A percentile compares a stretch with the other conserved stretches of the same genome.
Evolutionary conservation across 306 rosid genomes (phyloP).

Genomic region (Medicago ruthenica): DNA sequence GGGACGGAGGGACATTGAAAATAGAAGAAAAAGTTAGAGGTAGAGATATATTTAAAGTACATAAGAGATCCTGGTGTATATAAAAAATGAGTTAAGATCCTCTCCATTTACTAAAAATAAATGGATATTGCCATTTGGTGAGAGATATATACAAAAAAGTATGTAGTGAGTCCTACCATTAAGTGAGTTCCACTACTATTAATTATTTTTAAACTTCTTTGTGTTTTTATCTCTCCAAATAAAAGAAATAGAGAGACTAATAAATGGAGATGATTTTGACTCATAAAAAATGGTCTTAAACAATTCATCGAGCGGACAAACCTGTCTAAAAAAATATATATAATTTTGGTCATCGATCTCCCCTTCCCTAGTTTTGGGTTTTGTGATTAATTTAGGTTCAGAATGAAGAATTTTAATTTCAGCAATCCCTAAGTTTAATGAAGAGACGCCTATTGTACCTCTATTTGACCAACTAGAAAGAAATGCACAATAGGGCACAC

Average conservation of each 20-base stretch:
- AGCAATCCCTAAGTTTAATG: constrained; percentile 41
- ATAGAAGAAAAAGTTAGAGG: constrained; percentile 19
- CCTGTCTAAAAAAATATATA: constrained; percentile 42
- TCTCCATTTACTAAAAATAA: no score
- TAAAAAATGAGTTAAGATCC: no score
- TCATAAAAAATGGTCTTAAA: constrained; percentile 25
- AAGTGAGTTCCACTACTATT: no score
- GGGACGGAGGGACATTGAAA: no score
- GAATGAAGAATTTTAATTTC: constrained; percentile 18
- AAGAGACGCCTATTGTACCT: constrained; percentile 53
- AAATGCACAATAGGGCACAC: constrained; percentile 37
- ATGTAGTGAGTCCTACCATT: no score
- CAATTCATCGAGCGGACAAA: constrained; percentile 49
- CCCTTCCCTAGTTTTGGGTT: background rate
- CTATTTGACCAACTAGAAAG: constrained; percentile 30
- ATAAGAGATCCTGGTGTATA: constrained; percentile 25
- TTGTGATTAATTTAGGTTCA: constrained; percentile 36
- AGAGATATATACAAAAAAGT: no score
- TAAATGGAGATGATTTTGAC: no score
- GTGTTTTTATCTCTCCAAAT: no score
- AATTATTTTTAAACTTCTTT: no score
- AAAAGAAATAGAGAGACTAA: no score
- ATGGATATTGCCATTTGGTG: no score
- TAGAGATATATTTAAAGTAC: background rate
- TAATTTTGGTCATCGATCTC: constrained; percentile 36